A percentile compares a stretch with the other conserved stretches of the same genome.
These are phyloP conservation scores for Acmispon strigosus DNA, from an alignment of 306 rosid species.

Conservation along the genomic window DNA sequence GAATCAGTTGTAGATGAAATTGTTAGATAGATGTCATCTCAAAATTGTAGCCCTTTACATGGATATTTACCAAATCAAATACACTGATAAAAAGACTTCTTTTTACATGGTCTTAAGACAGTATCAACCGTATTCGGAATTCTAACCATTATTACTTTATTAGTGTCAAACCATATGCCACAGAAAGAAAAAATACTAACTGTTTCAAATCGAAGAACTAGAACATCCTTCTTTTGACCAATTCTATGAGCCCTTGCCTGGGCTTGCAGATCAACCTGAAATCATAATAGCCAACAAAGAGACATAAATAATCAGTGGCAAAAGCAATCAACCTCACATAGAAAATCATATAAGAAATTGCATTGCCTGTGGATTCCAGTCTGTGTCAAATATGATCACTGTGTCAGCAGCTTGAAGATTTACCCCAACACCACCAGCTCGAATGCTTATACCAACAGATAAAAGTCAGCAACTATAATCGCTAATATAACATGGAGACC, in stretches of 20 bases:
- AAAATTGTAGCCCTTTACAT: not conserved
- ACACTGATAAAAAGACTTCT: not conserved
- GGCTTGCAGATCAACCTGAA: slow-evolving; percentile 93
- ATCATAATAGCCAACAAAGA: slow-evolving; percentile 15
- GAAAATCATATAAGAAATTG: slow-evolving; percentile 6
- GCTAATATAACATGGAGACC: not conserved
- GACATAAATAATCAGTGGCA: slow-evolving; percentile 6
- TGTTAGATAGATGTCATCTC: not conserved
- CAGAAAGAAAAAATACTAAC: slow-evolving; percentile 32
- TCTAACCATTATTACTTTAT: no score
- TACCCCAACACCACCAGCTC: slow-evolving; percentile 98
- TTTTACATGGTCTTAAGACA: no score
- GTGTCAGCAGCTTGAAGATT: slow-evolving; percentile 99
- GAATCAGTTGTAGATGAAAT: not conserved
- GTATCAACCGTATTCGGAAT: no score
- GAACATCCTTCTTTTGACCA: slow-evolving; percentile 96
- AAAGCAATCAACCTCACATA: not conserved
- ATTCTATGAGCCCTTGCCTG: slow-evolving; percentile 97
- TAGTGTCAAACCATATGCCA: not conserved
- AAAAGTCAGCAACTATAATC: slow-evolving; percentile 23
- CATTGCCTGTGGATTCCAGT: slow-evolving; percentile 95
- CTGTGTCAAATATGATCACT: slow-evolving; percentile 87
- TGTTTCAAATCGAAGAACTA: slow-evolving; percentile 94
- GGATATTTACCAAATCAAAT: not conserved
- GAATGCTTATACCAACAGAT: slow-evolving; percentile 43